Evolutionary conservation across 1,139 yeast species (phyloP).

Genomic region (Candida gigantensis): DNA sequence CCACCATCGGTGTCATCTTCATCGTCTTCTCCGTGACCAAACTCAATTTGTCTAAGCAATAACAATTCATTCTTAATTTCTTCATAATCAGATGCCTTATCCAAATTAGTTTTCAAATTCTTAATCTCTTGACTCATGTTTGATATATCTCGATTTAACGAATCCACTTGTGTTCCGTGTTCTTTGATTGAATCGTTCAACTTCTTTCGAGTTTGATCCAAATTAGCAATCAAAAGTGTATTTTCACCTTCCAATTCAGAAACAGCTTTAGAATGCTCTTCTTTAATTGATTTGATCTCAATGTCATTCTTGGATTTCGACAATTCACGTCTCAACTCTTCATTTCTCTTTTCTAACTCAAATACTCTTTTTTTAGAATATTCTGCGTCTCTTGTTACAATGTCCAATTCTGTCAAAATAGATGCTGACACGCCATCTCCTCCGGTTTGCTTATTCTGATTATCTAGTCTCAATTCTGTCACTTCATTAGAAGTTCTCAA

Average conservation of each 20-base stretch:
- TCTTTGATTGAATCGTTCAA: slow-evolving; percentile 35
- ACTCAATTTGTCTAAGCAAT: slow-evolving; percentile 72
- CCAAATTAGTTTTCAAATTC: slow-evolving; percentile 47
- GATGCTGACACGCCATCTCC: slow-evolving; percentile 22
- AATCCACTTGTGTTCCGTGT: slow-evolving; percentile 33
- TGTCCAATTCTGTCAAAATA: slow-evolving; percentile 55
- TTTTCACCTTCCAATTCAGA: slow-evolving; percentile 68
- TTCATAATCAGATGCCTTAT: slow-evolving; percentile 63
- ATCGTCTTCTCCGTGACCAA: slow-evolving; percentile 49
- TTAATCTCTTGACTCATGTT: slow-evolving; percentile 53
- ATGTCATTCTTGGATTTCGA: slow-evolving; percentile 52
- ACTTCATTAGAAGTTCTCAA: slow-evolving; percentile 57
- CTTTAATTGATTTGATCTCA: slow-evolving; percentile 32
- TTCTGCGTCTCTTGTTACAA: slow-evolving; percentile 74
- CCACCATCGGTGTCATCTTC: slow-evolving; percentile 17
- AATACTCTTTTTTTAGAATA: slow-evolving; percentile 64
- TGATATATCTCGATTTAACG: slow-evolving; percentile 46
- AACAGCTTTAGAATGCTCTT: slow-evolving; percentile 42
- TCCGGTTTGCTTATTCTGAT: slow-evolving; percentile 19
- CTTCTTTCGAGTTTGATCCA: slow-evolving; percentile 51
- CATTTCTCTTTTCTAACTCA: slow-evolving; percentile 78
- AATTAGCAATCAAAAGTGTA: slow-evolving; percentile 60
- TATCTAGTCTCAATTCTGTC: slow-evolving; percentile 48
- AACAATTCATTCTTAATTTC: slow-evolving; percentile 74
- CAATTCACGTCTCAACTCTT: slow-evolving; percentile 66